A percentile compares a stretch with the other conserved stretches of the same genome.
Conservation (phyloP, 495 filamentous ascomycete species). For the Elasticomyces elasticus region DNA sequence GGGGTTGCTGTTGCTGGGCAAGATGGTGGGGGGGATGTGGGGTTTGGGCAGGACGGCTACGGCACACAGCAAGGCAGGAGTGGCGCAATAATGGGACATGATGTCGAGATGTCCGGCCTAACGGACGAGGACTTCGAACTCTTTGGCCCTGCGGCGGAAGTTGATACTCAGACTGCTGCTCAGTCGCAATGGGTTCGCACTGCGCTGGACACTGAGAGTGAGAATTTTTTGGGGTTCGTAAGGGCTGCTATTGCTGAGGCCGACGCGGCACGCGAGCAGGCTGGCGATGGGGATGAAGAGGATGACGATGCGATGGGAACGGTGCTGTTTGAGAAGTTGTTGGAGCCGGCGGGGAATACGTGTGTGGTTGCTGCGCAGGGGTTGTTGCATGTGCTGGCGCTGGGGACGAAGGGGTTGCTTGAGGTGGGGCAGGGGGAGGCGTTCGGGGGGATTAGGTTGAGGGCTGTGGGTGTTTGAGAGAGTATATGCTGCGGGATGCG, state of each 20-base stretch:
- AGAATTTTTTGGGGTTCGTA: conserved; percentile 53
- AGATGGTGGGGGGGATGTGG: conserved; percentile 18
- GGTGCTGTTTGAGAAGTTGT: conserved; percentile 50
- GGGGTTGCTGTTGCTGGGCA: conserved; percentile 31
- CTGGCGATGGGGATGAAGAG: conserved; percentile 31
- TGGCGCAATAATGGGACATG: background rate
- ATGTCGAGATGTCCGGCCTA: conserved; percentile 4
- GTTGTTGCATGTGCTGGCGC: conserved; percentile 59
- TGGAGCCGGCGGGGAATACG: conserved; percentile 45
- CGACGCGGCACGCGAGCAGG: conserved; percentile 20
- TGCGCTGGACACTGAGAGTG: conserved; percentile 47
- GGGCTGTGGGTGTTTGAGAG: conserved; percentile 3
- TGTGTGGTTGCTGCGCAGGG: conserved; percentile 58
- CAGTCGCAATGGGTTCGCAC: conserved; percentile 37
- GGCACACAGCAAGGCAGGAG: conserved; percentile 28
- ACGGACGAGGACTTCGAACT: conserved; percentile 33
- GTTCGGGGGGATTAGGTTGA: conserved; percentile 33
- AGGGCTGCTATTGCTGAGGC: conserved; percentile 30
- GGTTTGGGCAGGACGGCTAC: conserved; percentile 16
- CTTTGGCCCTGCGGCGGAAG: conserved; percentile 36
- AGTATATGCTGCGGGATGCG: no score
- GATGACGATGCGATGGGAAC: conserved; percentile 27
- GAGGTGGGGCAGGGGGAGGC: conserved; percentile 43
- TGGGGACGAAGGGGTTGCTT: conserved; percentile 55
- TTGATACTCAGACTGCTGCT: conserved; percentile 40